Percentiles rank a stretch among this genome's conserved stretches.
These are phyloP conservation scores for Metroxylon sagu DNA, from an alignment of 176 grass and related monocot species.

Conservation along the genomic window DNA sequence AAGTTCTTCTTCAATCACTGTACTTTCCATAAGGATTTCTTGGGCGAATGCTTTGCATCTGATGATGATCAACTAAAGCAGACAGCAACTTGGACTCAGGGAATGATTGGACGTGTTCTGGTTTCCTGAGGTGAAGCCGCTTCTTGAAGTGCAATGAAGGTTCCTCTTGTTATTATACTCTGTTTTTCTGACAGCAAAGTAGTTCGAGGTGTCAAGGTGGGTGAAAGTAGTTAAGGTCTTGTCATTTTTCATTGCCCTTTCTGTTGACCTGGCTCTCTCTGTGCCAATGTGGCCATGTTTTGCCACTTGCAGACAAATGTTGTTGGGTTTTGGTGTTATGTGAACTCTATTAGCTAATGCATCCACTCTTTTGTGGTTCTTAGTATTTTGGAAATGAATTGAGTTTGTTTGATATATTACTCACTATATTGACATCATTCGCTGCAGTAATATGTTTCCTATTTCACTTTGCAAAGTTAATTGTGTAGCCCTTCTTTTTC, in stretches of 20 bases:
- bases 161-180: constrained; percentile 26
- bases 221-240: constrained; percentile 23
- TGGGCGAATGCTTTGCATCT: constrained; percentile 51
- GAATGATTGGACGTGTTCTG: constrained; percentile 62
- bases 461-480: too few species aligned
- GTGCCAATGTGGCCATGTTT: constrained; percentile 17
- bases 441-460: too few species aligned
- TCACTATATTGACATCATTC: too few species aligned
- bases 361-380: too few species aligned
- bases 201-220: constrained; percentile 11
- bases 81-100: constrained; percentile 50
- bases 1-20: constrained; percentile 50
- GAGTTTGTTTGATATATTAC: too few species aligned
- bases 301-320: constrained; percentile 3
- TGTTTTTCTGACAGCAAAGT: constrained; percentile 11
- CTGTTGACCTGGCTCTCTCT: constrained; percentile 5
- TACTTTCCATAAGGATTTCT: constrained; percentile 61
- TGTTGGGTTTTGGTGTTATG: too few species aligned
- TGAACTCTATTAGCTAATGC: too few species aligned
- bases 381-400: too few species aligned
- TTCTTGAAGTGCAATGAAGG: constrained; percentile 6
- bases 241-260: constrained; percentile 20
- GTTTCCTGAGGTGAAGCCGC: constrained; percentile 27
- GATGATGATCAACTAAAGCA: constrained; percentile 68
- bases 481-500: too few species aligned